phyloP scores from a whole-genome alignment of 1,284 basidiomycete genomes.

The Austroboletus niveus region DNA sequence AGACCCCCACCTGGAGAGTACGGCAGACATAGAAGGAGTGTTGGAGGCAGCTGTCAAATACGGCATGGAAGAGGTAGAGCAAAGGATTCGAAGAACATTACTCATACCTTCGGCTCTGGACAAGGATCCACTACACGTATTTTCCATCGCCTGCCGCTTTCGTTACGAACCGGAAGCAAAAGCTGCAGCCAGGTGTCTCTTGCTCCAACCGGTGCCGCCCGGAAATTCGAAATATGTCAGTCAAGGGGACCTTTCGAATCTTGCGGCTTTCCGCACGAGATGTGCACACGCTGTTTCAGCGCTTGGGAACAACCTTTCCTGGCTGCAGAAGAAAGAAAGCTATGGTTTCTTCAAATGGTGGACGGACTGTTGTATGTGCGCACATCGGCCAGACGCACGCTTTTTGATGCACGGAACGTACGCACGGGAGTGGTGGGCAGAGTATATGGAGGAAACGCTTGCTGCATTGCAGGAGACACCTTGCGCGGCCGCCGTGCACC shows the following conservation, averaged over 20 bases:
- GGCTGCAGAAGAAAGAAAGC: slow-evolving; percentile 25
- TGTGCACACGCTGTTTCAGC: slow-evolving; percentile 19
- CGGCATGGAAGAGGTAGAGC: slow-evolving; percentile 34
- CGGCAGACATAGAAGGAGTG: slow-evolving; percentile 23
- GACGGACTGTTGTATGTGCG: slow-evolving; percentile 26
- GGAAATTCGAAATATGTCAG: slow-evolving; percentile 6
- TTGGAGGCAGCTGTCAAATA: slow-evolving; percentile 38
- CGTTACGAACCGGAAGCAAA: slow-evolving; percentile 25
- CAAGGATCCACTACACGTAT: slow-evolving; percentile 34
- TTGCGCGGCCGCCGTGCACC: slow-evolving; percentile 21
- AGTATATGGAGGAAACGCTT: slow-evolving; percentile 31
- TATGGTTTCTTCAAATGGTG: slow-evolving; percentile 29
- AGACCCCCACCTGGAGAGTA: slow-evolving; percentile 10
- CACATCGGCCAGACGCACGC: slow-evolving; percentile 19
- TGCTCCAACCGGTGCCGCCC: slow-evolving; percentile 13
- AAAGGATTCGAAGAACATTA: slow-evolving; percentile 19
- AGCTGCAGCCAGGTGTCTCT: slow-evolving; percentile 18
- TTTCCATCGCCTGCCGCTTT: slow-evolving; percentile 35
- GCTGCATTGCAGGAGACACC: slow-evolving; percentile 21
- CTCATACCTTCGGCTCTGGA: slow-evolving; percentile 23
- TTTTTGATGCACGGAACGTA: slow-evolving; percentile 28
- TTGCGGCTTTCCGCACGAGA: slow-evolving; percentile 22
- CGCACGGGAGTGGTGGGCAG: slow-evolving; percentile 32
- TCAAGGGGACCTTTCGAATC: slow-evolving; percentile 12
- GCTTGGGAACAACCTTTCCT: slow-evolving; percentile 26